Evolutionary conservation across 371 early-diverging fungal species (phyloP), one percentile per base, ranked within the genome.

Genomic region (Massospora cicadina): DNA sequence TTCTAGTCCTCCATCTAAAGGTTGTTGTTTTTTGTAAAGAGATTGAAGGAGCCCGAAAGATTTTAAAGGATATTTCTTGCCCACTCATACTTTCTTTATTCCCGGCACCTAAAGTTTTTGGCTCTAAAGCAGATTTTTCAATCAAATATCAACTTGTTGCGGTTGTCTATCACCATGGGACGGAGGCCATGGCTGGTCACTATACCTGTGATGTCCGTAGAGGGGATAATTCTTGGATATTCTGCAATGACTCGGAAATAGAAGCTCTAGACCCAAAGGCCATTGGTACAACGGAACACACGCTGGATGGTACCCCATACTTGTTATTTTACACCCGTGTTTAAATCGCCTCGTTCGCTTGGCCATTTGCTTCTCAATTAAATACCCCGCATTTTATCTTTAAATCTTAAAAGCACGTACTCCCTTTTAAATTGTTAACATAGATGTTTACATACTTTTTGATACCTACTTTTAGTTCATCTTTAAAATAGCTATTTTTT

Each of bases 121-220:
- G 23, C 29, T 31, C 23, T n/a, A 53, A 21, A 27, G 25, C 26
- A 23, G 27, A 64, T 60, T 26, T 53, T 17, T 24, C 17, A 27
- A 24, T 25, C 23, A 26, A 54, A 33, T 69, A 65, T n/a, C 30
- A 64, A 30, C 27, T 64, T n/a, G 55, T 68, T 25, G 68, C 75
- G 72, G 94, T 93, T 55, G 90, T 98, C 5, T 91, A 96, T 73
- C 98, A 98, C 74, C 98, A 95, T 71, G 97, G 98, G 17, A 72
- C 76, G 63, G 77, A 78, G 28, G 90, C 95, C 28, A 83, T 80
- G 12, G 97, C 93, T 43, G 98, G 98, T 2, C 98, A 98, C 71
- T 98, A 98, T 74, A 98, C 97, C 1, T 93, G 93, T 75, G 91
- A 91, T 74, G 82, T 98, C 26, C 70, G 71, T 64, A 76, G 87